These are phyloP conservation scores for Cytospora chrysosperma DNA, from an alignment of 2,329 filamentous ascomycete species.

Conservation along the genomic window DNA sequence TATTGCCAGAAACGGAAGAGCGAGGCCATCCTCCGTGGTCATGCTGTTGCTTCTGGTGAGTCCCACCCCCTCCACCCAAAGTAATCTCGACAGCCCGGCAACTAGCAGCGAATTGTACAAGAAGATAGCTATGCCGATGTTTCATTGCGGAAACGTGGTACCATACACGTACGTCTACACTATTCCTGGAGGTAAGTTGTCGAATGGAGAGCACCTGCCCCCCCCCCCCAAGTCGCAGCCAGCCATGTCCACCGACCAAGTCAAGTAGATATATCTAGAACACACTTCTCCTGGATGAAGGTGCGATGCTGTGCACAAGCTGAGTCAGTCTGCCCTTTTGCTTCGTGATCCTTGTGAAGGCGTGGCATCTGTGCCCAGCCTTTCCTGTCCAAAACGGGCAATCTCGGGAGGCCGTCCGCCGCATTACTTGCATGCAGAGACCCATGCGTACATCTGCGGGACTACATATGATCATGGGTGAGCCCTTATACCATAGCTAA, in stretches of 20 bases:
- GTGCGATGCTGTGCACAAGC: neutral
- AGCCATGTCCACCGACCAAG: neutral
- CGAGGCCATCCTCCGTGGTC: neutral
- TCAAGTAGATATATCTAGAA: neutral
- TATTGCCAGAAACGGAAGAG: neutral
- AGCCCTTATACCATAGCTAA: neutral
- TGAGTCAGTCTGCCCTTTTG: neutral
- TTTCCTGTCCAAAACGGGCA: conserved; percentile 7
- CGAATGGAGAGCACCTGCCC: too few species aligned
- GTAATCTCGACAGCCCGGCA: neutral
- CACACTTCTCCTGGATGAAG: neutral
- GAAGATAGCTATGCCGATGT: neutral
- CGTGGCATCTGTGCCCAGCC: neutral
- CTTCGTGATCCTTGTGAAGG: neutral
- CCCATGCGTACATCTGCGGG: conserved; percentile 4
- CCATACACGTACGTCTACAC: neutral
- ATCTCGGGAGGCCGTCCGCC: conserved; percentile 16
- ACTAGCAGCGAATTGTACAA: neutral
- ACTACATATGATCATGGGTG: neutral
- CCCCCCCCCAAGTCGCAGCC: neutral
- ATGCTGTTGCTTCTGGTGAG: neutral
- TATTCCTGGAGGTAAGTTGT: neutral
- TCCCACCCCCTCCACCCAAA: neutral
- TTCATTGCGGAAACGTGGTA: neutral
- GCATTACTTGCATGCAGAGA: conserved; percentile 7